Conservation (phyloP, 805 yeast genomes). For the Dipodascus geniculatus region DNA sequence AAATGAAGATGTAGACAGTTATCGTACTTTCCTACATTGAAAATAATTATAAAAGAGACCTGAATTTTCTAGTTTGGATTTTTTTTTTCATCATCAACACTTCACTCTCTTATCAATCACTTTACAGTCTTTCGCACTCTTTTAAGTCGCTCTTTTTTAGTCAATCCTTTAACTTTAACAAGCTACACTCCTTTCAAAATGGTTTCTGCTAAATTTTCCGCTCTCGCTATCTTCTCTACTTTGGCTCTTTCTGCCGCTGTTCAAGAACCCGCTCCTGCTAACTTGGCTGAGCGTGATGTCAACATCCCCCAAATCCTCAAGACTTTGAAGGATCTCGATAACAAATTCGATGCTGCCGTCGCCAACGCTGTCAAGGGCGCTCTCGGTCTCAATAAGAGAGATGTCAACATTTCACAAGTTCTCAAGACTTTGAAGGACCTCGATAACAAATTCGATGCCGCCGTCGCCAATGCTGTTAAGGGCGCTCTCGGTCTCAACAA, state of each 20-base stretch:
- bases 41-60: not conserved
- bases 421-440: not conserved
- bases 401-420: not conserved
- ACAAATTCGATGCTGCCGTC: not conserved
- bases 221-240: not conserved
- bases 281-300: not conserved
- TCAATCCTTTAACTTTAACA: not conserved
- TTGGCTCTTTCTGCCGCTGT: not conserved
- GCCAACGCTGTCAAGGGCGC: not conserved
- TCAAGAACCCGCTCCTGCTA: not conserved
- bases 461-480: not conserved
- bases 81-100: not conserved
- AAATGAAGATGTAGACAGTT: no score
- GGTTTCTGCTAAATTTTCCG: not conserved
- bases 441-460: not conserved
- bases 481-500: not conserved
- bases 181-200: not conserved
- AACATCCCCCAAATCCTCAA: not conserved
- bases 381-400: not conserved
- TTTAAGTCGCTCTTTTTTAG: not conserved
- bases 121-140: not conserved
- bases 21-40: no score
- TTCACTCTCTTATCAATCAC: not conserved
- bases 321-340: not conserved
- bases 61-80: not conserved